phyloP scores from a whole-genome alignment of 2,329 filamentous ascomycete genomes.

The Drechmeria coniospora region DNA sequence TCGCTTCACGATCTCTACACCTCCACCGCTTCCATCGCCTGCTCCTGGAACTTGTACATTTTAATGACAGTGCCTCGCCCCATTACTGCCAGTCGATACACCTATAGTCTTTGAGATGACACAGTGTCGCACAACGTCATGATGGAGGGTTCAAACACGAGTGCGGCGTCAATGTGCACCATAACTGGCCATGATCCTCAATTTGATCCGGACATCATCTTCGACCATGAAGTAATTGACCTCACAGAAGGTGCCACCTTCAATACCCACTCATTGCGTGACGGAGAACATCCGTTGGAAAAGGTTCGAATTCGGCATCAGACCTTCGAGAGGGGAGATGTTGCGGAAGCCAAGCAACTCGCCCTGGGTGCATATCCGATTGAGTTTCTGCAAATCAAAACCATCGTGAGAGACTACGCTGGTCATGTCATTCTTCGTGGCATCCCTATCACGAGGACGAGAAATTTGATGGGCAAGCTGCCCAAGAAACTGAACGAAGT shows the following conservation, averaged over 20 bases:
- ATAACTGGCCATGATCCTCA: not conserved
- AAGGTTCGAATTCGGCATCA: conserved; percentile 3
- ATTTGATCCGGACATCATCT: conserved; percentile 1
- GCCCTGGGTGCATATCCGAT: conserved; percentile 11
- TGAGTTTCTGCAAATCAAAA: conserved; percentile 25
- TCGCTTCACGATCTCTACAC: too few species aligned
- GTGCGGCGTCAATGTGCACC: not conserved
- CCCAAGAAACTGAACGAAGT: conserved; percentile 26
- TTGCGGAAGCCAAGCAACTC: conserved; percentile 14
- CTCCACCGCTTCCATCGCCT: too few species aligned
- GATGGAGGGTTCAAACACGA: too few species aligned
- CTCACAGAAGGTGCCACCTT: conserved; percentile 14
- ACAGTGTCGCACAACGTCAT: too few species aligned
- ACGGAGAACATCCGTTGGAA: conserved; percentile 10
- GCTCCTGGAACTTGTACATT: too few species aligned
- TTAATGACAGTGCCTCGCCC: too few species aligned
- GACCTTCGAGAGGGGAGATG: conserved; percentile 9
- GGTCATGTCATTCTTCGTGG: conserved; percentile 20
- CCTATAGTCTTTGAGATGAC: too few species aligned
- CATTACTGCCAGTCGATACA: too few species aligned
- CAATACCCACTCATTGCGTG: conserved; percentile 4
- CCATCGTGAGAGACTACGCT: conserved; percentile 17
- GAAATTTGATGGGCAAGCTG: conserved; percentile 20
- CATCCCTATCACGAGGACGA: conserved; percentile 19
- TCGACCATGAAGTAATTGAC: conserved; percentile 16